Percentiles rank a stretch among this genome's conserved stretches.
These are phyloP conservation scores for Aureobasidium uvarum DNA, from an alignment of 2,329 filamentous ascomycete genomes.

Conservation along the genomic window DNA sequence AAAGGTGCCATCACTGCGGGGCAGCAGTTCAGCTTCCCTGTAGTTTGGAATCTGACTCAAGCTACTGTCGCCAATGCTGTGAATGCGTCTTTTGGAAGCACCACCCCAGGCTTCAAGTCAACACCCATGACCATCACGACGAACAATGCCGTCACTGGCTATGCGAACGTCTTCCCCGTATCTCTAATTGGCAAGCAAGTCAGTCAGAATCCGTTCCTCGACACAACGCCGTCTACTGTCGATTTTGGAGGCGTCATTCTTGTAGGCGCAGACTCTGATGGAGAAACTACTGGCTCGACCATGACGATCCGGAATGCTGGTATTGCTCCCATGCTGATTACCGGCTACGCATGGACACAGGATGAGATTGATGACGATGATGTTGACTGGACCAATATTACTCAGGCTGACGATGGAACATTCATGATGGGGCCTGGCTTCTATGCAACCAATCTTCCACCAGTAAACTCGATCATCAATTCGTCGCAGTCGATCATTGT, in stretches of 20 bases:
- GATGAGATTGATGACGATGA: neutral
- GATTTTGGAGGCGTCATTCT: neutral
- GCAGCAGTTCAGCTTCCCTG: neutral
- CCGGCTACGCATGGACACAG: neutral
- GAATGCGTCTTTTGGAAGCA: neutral
- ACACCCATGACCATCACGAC: neutral
- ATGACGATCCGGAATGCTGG: neutral
- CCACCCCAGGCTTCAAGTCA: neutral
- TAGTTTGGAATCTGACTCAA: neutral
- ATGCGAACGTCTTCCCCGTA: neutral
- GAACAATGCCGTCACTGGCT: neutral
- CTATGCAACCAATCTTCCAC: neutral
- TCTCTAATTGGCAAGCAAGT: neutral
- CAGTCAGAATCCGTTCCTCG: neutral
- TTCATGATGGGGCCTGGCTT: neutral
- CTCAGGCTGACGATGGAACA: neutral
- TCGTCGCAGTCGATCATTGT: neutral
- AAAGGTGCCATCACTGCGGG: neutral
- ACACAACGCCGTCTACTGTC: neutral
- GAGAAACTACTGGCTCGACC: neutral
- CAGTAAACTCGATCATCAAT: neutral
- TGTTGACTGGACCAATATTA: neutral
- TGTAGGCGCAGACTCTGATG: neutral
- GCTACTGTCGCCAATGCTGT: neutral
- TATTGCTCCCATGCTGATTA: neutral